Evolutionary conservation across 1,139 yeast genomes (phyloP).

Genomic region (Pichia sp.): DNA sequence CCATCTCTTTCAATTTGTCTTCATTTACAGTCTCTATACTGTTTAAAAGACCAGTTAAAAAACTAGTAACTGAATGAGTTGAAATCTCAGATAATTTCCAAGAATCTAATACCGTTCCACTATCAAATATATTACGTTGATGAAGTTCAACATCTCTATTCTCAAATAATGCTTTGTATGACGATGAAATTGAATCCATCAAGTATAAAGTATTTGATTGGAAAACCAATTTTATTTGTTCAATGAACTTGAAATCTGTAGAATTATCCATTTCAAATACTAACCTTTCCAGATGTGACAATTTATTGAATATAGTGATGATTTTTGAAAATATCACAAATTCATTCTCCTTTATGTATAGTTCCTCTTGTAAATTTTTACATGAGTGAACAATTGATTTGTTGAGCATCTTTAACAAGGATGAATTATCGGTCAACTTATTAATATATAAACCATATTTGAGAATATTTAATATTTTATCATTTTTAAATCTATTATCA

Average conservation of each 20-base stretch:
- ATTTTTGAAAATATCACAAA: not conserved
- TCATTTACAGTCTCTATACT: not conserved
- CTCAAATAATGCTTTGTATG: not conserved
- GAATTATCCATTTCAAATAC: not conserved
- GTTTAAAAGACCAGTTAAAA: not conserved
- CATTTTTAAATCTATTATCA: not conserved
- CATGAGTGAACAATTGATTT: not conserved
- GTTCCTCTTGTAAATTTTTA: not conserved
- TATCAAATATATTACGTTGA: not conserved
- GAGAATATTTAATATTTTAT: not conserved
- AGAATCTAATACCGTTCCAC: not conserved
- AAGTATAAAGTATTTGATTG: not conserved
- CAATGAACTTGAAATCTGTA: not conserved
- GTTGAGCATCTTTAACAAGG: not conserved
- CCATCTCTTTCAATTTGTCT: slow-evolving; percentile 9
- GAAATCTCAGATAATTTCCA: not conserved
- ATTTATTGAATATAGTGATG: not conserved
- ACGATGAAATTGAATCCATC: not conserved
- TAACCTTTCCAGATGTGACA: not conserved
- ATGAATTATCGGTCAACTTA: not conserved
- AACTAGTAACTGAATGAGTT: not conserved
- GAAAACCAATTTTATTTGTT: not conserved
- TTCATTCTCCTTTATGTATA: not conserved
- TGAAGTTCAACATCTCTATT: not conserved
- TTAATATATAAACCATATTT: not conserved